phyloP scores from a whole-genome alignment of 495 filamentous ascomycete genomes.

The Cercophora newfieldiana region DNA sequence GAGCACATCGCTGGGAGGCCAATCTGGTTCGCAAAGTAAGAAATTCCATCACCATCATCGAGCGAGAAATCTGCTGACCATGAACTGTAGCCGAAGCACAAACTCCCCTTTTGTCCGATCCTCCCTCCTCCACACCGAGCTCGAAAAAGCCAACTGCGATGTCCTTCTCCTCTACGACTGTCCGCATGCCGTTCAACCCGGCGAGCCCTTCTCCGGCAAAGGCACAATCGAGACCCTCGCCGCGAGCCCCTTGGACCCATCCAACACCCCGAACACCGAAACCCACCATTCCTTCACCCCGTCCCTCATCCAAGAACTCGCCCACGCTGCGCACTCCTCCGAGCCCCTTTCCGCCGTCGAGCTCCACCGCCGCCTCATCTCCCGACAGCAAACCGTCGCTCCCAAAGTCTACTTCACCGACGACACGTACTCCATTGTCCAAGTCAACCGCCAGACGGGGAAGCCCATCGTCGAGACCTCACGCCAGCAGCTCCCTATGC shows the following conservation, averaged over 20 bases:
- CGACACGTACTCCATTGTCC: constrained; percentile 19
- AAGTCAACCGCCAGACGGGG: constrained; percentile 15
- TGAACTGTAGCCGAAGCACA: constrained; percentile 14
- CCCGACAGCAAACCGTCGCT: constrained; percentile 19
- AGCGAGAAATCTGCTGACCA: neutral
- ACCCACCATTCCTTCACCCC: constrained; percentile 31
- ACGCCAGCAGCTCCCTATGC: constrained; percentile 12
- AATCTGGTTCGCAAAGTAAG: constrained; percentile 26
- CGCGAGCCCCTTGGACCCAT: constrained; percentile 31
- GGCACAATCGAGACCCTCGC: constrained; percentile 30
- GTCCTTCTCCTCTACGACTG: constrained; percentile 30
- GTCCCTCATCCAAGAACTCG: constrained; percentile 29
- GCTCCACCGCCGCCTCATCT: constrained; percentile 28
- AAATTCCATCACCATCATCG: neutral
- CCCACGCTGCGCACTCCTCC: constrained; percentile 19
- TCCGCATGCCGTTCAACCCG: constrained; percentile 17
- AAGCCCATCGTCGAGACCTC: constrained; percentile 20
- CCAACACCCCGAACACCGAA: constrained; percentile 7
- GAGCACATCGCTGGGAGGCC: constrained; percentile 19
- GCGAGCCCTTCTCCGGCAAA: constrained; percentile 7
- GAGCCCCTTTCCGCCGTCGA: constrained; percentile 26
- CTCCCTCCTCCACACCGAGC: constrained; percentile 23
- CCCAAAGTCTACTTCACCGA: constrained; percentile 16
- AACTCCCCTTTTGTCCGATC: constrained; percentile 23
- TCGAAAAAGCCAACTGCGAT: constrained; percentile 26